Evolutionary conservation across 2,329 filamentous ascomycete genomes (phyloP).

Genomic region (Polytolypa hystricis): DNA sequence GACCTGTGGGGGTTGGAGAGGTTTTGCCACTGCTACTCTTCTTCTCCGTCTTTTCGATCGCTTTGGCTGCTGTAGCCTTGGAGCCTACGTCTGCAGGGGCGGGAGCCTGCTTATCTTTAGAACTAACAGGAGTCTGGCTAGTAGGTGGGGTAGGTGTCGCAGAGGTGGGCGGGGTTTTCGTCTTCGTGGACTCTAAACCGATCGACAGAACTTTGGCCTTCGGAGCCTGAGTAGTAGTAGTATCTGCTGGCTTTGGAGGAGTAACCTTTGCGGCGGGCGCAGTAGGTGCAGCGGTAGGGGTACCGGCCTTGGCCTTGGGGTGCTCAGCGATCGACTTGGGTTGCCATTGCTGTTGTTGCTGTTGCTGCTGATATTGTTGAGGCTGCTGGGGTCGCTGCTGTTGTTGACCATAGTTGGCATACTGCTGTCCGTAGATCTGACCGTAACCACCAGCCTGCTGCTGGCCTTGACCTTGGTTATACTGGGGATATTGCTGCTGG

Average conservation of each 20-base stretch:
- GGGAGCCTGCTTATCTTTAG: conserved; percentile 35
- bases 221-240: conserved; percentile 31
- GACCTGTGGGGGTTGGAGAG: conserved; percentile 70
- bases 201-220: conserved; percentile 53
- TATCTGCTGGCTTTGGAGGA: conserved; percentile 39
- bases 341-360: conserved; percentile 37
- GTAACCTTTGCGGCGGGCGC: conserved; percentile 34
- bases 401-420: conserved; percentile 33
- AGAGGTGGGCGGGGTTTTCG: conserved; percentile 68
- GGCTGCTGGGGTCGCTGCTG: conserved; percentile 29
- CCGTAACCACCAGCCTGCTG: conserved; percentile 40
- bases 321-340: conserved; percentile 9
- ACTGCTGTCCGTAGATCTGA: conserved; percentile 34
- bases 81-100: conserved; percentile 55
- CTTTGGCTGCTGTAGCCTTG: conserved; percentile 78
- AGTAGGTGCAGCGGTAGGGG: conserved; percentile 21
- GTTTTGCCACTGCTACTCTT: conserved; percentile 52
- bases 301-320: conserved; percentile 6
- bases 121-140: conserved; percentile 38
- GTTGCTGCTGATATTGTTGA: conserved; percentile 25
- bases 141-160: conserved; percentile 32
- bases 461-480: conserved; percentile 32
- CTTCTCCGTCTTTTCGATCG: conserved; percentile 82
- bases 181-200: conserved; percentile 46
- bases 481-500: conserved; percentile 45